Base-by-base conservation (phyloP, 2,329 filamentous ascomycete species). In the Microsporum canis region DNA sequence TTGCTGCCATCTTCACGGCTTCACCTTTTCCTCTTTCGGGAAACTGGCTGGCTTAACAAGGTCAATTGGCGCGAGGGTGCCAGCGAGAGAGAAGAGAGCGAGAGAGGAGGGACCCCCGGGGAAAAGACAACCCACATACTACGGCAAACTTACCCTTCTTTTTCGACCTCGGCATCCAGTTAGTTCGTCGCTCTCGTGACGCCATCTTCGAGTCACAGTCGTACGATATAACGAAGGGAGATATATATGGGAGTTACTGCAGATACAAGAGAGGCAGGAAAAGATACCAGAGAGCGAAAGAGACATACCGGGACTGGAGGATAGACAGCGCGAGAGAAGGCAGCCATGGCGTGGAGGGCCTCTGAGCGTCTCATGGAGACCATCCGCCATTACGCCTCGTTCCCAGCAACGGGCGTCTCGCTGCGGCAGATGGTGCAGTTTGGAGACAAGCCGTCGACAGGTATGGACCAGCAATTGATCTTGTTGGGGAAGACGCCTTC, bases 381-480 rank as follows among this genome's bases (percentile, higher is more conserved):
- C 80, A 96, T 96, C 86, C 86, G 88, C 76, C 91, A 96, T 78
- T 96, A 96, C 83, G 89, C 91, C 75, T 90, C 86, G 77, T 99
- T 97, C 76, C 94, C 94, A 66, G 94, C 94, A 64, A 99, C 94
- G 12, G 94, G 94, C 70, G 89, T 95, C 70, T 96, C 91, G 73
- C 82, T 99, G 76, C 85, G 94, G 74, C 94, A 99, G 82, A 99
- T 99, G 94, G 92, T 97, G 62, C 92, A 97, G 76, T 97, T 97
- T 75, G 92, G 92, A 72, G 91, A 96, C 79, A 89, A 86, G 74
- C 91, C 92, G 59, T 96, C 91, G 14, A 89, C 86, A 69, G 90
- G 89, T 94, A 79, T 70, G 82, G 29, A n/a, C 6, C n/a, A 51
- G 31, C 14, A 38, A 10, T 12, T n/a, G 38, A 23, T 41, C 2